These are phyloP conservation scores for Exophiala phaeomuriformis DNA, from an alignment of 2,329 filamentous ascomycete genomes.

Conservation along the genomic window DNA sequence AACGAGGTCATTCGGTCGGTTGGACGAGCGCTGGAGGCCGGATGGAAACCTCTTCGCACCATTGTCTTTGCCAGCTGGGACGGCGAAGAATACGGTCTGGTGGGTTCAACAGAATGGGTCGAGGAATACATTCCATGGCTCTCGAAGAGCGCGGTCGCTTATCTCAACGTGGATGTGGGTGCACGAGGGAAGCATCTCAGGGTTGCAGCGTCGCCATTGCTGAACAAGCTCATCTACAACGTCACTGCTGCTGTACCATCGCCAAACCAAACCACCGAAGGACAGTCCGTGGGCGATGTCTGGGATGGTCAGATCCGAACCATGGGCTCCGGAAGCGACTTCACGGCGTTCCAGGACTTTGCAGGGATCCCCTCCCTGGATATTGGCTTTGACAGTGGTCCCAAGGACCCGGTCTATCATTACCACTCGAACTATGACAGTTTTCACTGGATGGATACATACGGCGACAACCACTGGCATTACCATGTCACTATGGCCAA, in stretches of 20 bases:
- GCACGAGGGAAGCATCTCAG: slow-evolving; percentile 57
- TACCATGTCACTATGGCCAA: slow-evolving; percentile 60
- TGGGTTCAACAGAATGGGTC: slow-evolving; percentile 89
- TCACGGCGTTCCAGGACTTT: slow-evolving; percentile 67
- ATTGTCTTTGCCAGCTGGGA: slow-evolving; percentile 87
- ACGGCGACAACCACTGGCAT: slow-evolving; percentile 58
- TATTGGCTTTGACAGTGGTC: slow-evolving; percentile 49
- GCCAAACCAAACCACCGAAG: slow-evolving; percentile 65
- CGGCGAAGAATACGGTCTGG: slow-evolving; percentile 74
- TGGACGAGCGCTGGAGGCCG: slow-evolving; percentile 60
- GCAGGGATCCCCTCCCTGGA: slow-evolving; percentile 61
- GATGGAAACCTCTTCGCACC: slow-evolving; percentile 80
- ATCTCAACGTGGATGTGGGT: slow-evolving; percentile 78
- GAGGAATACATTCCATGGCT: slow-evolving; percentile 85
- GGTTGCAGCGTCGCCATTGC: slow-evolving; percentile 63
- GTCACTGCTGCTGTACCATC: slow-evolving; percentile 47
- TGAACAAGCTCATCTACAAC: slow-evolving; percentile 61
- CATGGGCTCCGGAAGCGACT: slow-evolving; percentile 67
- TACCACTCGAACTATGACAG: slow-evolving; percentile 82
- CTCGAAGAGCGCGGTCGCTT: slow-evolving; percentile 63
- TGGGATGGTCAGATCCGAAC: slow-evolving; percentile 57
- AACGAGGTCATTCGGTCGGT: slow-evolving; percentile 74
- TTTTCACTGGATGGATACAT: slow-evolving; percentile 75
- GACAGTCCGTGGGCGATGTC: slow-evolving; percentile 61
- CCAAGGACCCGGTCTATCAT: slow-evolving; percentile 53